Base-by-base conservation (phyloP, 352 stramenopile genomes). In the Thalassiosira hispida region DNA sequence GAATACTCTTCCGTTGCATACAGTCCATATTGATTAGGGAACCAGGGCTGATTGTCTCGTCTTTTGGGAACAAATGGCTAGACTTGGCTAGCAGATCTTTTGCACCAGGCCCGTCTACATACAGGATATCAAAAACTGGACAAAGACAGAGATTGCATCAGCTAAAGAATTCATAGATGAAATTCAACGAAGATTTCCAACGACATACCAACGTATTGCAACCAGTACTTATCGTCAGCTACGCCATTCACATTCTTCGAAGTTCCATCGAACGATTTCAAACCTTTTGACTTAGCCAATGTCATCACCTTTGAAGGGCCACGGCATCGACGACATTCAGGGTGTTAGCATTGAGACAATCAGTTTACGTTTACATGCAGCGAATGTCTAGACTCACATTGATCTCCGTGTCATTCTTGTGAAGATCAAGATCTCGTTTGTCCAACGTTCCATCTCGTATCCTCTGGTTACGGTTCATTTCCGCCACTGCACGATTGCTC, bases 121-220 rank as follows among this genome's bases (percentile, higher is more conserved):
- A 93, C 5, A 94, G 57, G 51, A 93, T 84, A 66, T 94, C 89
- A 84, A 94, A 94, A 60, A 88, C 61, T 44, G 16, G 4, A 11
- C 27, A 46, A 4, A 18, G 16, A 5, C 6, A 61, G 12, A n/a
- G 22, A 61, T 46, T 59, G 51, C 22, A 31, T 38, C 12, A 38
- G 18, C 4, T 20, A 9, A 40, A 7, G 25, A 20, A 5, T 8
- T 25, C 2, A 12, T 22, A 23, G 18, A 23, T 42, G 31, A 46
- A 61, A 61, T 3, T 1, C 2, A 16, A 44, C 16, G 27, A 29
- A n/a, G 29, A 61, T 38, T 40, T 38, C 23, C 6, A 14, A 31
- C 2, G 16, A 46, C 52, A 14, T 25, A 61, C 52, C 52, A 9
- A 89, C 73, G 72, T 85, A 93, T 47, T 89, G 84, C 0, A 94